A percentile compares a stretch with the other conserved stretches of the same genome.
Conservation (phyloP, 2,329 filamentous ascomycete species). For the Dactylellina parvicollis region DNA sequence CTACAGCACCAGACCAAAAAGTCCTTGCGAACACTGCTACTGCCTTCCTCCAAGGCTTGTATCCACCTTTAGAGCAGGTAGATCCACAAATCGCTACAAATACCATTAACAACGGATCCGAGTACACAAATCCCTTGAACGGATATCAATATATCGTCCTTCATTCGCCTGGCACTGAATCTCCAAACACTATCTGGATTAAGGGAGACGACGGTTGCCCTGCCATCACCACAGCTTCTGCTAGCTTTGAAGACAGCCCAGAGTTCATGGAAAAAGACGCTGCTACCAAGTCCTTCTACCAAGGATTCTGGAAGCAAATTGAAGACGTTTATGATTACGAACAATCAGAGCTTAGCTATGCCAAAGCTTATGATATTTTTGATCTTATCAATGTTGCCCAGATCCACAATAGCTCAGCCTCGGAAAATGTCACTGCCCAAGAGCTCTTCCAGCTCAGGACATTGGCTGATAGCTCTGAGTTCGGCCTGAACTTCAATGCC, state of each 20-base stretch:
- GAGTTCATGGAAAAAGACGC: constrained; percentile 64
- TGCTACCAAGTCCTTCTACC: constrained; percentile 67
- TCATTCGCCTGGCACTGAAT: constrained; percentile 69
- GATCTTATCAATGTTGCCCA: constrained; percentile 69
- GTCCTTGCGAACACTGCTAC: constrained; percentile 83
- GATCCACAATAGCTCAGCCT: constrained; percentile 65
- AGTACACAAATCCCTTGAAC: constrained; percentile 73
- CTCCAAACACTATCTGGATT: constrained; percentile 69
- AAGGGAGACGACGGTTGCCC: constrained; percentile 70
- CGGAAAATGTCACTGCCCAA: constrained; percentile 65
- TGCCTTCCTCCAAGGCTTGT: constrained; percentile 85
- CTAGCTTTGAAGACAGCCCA: constrained; percentile 66
- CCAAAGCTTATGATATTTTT: constrained; percentile 68
- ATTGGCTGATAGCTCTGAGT: constrained; percentile 84
- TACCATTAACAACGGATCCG: constrained; percentile 76
- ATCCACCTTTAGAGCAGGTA: constrained; percentile 74
- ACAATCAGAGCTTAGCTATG: constrained; percentile 61
- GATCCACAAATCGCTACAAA: constrained; percentile 65
- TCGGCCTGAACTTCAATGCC: constrained; percentile 65
- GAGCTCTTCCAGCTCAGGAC: constrained; percentile 72
- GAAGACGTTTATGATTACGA: constrained; percentile 62
- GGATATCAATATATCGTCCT: constrained; percentile 89
- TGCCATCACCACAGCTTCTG: constrained; percentile 68
- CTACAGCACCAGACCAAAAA: constrained; percentile 76
- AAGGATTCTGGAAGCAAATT: constrained; percentile 65